Evolutionary conservation across 495 filamentous ascomycete genomes (phyloP).

Genomic region (Trichoderma reesei): DNA sequence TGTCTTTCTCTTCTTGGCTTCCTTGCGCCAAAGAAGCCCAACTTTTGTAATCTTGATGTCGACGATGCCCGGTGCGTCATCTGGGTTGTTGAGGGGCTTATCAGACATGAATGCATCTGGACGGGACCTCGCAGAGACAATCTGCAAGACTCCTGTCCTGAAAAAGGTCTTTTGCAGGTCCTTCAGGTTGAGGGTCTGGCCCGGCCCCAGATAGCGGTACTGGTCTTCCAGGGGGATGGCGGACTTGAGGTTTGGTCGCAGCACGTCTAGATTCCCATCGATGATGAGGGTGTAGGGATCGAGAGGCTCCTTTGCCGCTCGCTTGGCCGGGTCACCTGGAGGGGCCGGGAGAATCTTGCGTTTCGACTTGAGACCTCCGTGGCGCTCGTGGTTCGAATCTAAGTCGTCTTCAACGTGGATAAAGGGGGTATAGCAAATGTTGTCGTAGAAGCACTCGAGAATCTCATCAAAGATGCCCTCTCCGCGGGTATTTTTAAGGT

Average conservation of each 20-base stretch:
- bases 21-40: constrained; percentile 91
- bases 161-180: constrained; percentile 80
- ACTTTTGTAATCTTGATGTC: constrained; percentile 98
- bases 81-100: constrained; percentile 69
- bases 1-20: constrained; percentile 85
- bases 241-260: constrained; percentile 79
- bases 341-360: constrained; percentile 58
- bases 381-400: constrained; percentile 65
- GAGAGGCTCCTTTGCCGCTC: constrained; percentile 68
- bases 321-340: constrained; percentile 51
- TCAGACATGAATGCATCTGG: constrained; percentile 92
- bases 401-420: constrained; percentile 91
- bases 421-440: constrained; percentile 95
- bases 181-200: constrained; percentile 59
- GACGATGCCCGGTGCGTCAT: constrained; percentile 84
- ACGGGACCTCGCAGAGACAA: constrained; percentile 81
- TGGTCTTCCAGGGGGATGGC: constrained; percentile 88
- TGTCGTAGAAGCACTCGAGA: constrained; percentile 93
- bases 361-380: constrained; percentile 53
- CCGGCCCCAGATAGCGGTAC: constrained; percentile 76
- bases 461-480: constrained; percentile 89
- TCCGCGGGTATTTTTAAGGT: constrained; percentile 85
- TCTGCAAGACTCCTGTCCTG: constrained; percentile 83
- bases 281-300: constrained; percentile 93
- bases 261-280: constrained; percentile 69